Evolutionary conservation across 148 eudicot genomes (phyloP), one percentile per base, ranked within the genome.

Genomic region (Mesembryanthemum crystallinum): DNA sequence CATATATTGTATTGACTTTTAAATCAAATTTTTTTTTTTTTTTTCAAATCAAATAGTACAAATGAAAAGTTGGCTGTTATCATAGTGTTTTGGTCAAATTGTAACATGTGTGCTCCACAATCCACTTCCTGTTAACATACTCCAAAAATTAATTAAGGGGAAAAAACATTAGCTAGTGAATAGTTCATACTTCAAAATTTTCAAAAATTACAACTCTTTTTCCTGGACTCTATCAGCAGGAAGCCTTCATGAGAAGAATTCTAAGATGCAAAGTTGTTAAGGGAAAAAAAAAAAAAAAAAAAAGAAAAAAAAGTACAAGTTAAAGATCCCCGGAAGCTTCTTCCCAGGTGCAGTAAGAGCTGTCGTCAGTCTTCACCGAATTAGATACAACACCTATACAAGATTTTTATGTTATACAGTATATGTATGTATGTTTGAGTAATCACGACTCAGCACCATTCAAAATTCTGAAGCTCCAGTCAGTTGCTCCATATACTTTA

Each of bases 381-480:
- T 57, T 20, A n/a, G 52, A 67, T 43, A 27, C 65, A 28, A 64
- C 43, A 76, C 12, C 72, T 72, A 73, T 78, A 43, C 71, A 78
- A 9, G 0, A 35, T 35, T 24, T 45, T 64, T 54, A 71, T 47
- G 20, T n/a, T 2, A 25, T 55, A 52, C 20, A 60, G 5, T 3
- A 49, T 32, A 24, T 49, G 51, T 15, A 21, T 59, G 18, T 33
- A 33, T 20, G n/a, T 21, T 27, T 47, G 25, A 17, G 5, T 14
- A 35, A 66, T 42, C 33, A 57, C 39, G 28, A 54, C 71, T 49
- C 29, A 63, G 63, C 23, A 20, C 49, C 74, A 72, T 79, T 75
- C 88, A 85, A 88, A 90, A 88, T 76, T 78, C 81, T 67, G 72
- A 85, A 81, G 82, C 87, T 78, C 81, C 73, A 59, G 54, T 55